Base-by-base conservation (phyloP, 2,329 filamentous ascomycete species). In the Sarocladium brachiariae region DNA sequence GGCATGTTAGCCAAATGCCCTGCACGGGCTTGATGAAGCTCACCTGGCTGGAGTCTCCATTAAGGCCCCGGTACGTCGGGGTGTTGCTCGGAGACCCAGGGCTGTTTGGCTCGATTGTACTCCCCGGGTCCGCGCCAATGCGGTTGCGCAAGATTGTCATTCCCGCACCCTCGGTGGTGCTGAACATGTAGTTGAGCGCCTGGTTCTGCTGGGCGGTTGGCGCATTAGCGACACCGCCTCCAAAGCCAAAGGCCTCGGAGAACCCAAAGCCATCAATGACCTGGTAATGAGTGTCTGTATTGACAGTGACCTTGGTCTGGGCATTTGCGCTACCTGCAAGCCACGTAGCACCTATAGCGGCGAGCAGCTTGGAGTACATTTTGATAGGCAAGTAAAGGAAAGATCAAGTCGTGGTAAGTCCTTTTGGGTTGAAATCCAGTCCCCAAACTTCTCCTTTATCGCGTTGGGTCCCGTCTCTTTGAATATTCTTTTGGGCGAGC, bases 241-340 rank as follows among this genome's bases (percentile, higher is more conserved):
- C 30, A 31, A 31, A 31, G 14, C 30, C 30, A 24, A 45, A 45
- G 25, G 39, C 39, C n/a, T 45, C 39, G 19, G 39, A 45, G n/a
- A 19, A 45, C 13, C 39, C 39, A 45, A 45, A 45, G n/a, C 39
- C 39, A 45, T 45, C 39, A 23, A 45, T 45, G 19, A 45, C 11
- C 19, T 45, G 39, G n/a, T 23, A 45, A 13, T 24, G 19, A 8
- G 39, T 24, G 39, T 24, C 24, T 24, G 39, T 8, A 14, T 45
- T 19, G 39, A 45, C 24, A 8, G 39, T 23, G 13, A 45, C 19
- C 25, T 45, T 45, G 39, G 13, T 45, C 18, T 45, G 39, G 4
- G 39, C 39, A 19, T 9, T 24, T 24, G 39, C 19, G 30, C 30
- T 31, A 14, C 8, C 30, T 31, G 30, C 14, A 31, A 31, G 14